These are phyloP conservation scores for Eucalyptus tenuipes DNA, from an alignment of 345 rosid species.

Conservation along the genomic window DNA sequence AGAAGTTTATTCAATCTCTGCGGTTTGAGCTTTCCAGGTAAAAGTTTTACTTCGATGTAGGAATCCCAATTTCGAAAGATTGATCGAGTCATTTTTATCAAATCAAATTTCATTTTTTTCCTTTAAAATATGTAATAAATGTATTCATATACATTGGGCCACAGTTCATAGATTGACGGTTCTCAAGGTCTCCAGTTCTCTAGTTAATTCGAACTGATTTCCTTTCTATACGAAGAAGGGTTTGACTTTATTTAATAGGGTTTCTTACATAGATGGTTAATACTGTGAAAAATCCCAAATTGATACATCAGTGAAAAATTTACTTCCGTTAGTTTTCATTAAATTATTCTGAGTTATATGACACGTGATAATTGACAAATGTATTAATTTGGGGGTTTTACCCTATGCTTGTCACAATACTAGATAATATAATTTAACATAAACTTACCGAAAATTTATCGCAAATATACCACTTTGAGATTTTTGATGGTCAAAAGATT, in stretches of 20 bases:
- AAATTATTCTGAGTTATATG: accelerated
- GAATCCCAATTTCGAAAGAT: neutral
- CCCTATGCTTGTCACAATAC: accelerated
- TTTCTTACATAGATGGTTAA: too few relatives aligned
- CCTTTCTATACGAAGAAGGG: too few relatives aligned
- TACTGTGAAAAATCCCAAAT: too few relatives aligned
- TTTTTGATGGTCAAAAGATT: too few relatives aligned
- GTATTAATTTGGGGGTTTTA: accelerated
- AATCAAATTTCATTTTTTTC: neutral
- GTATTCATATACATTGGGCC: too few relatives aligned
- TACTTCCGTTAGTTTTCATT: too few relatives aligned
- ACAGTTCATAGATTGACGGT: accelerated
- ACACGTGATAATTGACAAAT: accelerated
- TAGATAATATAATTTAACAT: accelerated
- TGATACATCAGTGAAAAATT: too few relatives aligned
- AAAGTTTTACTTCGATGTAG: neutral
- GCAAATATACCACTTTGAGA: accelerated
- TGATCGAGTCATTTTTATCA: neutral
- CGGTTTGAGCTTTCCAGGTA: neutral
- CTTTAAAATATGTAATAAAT: too few relatives aligned
- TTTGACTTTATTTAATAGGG: too few relatives aligned
- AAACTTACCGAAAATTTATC: too few relatives aligned
- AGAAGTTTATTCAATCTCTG: neutral
- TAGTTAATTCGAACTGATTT: too few relatives aligned
- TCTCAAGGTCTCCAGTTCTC: too few relatives aligned